Base-by-base conservation (phyloP, 2,329 filamentous ascomycete genomes). In the Colletotrichum eleusines region DNA sequence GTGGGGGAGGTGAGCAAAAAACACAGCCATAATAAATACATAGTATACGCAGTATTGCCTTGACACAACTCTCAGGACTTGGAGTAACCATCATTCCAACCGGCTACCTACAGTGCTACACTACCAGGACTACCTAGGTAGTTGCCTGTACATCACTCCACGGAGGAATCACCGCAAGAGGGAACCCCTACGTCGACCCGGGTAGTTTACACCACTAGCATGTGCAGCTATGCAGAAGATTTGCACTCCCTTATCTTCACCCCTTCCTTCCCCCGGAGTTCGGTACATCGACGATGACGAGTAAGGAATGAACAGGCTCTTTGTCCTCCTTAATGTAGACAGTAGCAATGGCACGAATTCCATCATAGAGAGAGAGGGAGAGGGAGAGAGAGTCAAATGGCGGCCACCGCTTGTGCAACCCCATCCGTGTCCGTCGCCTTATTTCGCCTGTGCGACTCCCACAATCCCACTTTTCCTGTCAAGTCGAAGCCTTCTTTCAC, bases 381-480 rank as follows among this genome's bases (percentile, higher is more conserved):
- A n/a, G n/a, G n/a, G n/a, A n/a, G n/a, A n/a, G n/a, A 18, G 33
- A 14, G 26, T 18, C n/a, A 12, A 26, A 51, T 23, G 28, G 23
- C 31, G 23, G 40, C 31, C 53, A 53, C 40, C 42, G 44, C 26
- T 31, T 46, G 26, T 40, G 48, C 63, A 40, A 70, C 67, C 63
- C 67, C 67, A 57, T 70, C 48, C 11, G 40, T 42, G 48, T 62
- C 55, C 63, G 50, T 66, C 46, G 67, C 63, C n/a, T 71, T 55
- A 18, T 44, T 62, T 46, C n/a, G 54, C 46, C 51, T 38, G 33
- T 60, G 18, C 55, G 23, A 18, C 40, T 38, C 48, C 26, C 57
- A 7, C 1, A 20, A 44, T 71, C 50, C 67, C 67, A 71, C 68
- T 67, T 71, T 71, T 67, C 64, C 57, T 63, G 42, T 62, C 64